phyloP scores from a whole-genome alignment of 2,329 filamentous ascomycete species.

The Didymella pomorum region DNA sequence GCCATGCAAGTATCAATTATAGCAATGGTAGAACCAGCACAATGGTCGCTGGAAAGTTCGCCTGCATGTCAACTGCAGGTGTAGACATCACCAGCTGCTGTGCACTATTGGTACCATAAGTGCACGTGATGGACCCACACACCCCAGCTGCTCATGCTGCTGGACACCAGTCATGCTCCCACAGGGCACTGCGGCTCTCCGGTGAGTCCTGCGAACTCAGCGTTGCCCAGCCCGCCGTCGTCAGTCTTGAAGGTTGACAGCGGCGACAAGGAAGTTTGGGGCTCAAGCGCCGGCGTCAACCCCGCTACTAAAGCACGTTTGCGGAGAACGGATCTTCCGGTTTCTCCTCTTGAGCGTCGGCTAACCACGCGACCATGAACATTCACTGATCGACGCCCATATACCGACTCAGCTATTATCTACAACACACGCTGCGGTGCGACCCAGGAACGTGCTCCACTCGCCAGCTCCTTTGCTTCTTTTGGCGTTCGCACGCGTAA shows the following conservation, averaged over 20 bases:
- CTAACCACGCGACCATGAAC: conserved; percentile 40
- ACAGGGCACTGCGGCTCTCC: conserved; percentile 16
- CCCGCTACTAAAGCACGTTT: conserved; percentile 24
- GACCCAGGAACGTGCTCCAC: conserved; percentile 42
- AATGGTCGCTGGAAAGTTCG: conserved; percentile 43
- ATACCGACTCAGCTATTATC: conserved; percentile 19
- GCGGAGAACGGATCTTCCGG: conserved; percentile 26
- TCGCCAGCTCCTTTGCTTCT: conserved; percentile 30
- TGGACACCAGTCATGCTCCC: conserved; percentile 17
- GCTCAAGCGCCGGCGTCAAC: conserved; percentile 9
- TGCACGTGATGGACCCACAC: conserved; percentile 30
- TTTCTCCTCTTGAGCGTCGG: conserved; percentile 33
- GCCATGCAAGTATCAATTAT: conserved; percentile 5
- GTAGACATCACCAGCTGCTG: conserved; percentile 26
- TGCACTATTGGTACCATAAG: conserved; percentile 29
- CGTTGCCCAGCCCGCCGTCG: conserved; percentile 21
- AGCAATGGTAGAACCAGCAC: conserved; percentile 28
- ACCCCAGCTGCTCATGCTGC: conserved; percentile 10
- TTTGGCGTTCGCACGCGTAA: conserved; percentile 31
- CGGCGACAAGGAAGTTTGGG: not conserved
- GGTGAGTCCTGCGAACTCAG: conserved; percentile 24
- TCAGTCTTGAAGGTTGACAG: conserved; percentile 6
- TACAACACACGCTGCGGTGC: conserved; percentile 30
- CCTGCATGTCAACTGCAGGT: conserved; percentile 37
- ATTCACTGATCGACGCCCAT: conserved; percentile 33